Evolutionary conservation across 805 yeast species (phyloP).

Genomic region (Saccharomycopsis sp.): DNA sequence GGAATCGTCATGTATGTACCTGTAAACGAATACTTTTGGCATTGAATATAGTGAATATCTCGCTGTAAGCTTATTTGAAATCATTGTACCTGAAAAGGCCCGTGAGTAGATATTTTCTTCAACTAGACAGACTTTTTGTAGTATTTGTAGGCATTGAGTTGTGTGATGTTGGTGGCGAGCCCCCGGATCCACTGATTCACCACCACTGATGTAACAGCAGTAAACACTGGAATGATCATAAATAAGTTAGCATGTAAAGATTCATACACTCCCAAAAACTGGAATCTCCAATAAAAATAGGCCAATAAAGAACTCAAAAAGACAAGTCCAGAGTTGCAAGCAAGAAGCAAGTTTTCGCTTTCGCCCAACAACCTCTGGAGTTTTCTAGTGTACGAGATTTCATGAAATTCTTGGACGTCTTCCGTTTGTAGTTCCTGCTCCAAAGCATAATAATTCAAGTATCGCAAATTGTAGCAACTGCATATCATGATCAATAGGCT

Average conservation of each 20-base stretch:
- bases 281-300: neutral
- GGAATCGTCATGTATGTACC: neutral
- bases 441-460: constrained; percentile 9
- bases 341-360: neutral
- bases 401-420: neutral
- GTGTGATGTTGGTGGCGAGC: constrained; percentile 5
- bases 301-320: neutral
- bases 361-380: neutral
- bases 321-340: neutral
- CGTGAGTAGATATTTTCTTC: neutral
- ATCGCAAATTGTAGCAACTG: constrained; percentile 8
- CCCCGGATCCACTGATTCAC: constrained; percentile 10
- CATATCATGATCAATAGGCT: constrained; percentile 2
- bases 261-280: neutral
- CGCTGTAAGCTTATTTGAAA: too few relatives aligned
- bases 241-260: constrained; percentile 1
- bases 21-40: too few relatives aligned
- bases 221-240: constrained; percentile 9
- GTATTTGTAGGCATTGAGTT: constrained; percentile 8
- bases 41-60: too few relatives aligned
- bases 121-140: constrained; percentile 6
- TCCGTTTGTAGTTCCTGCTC: constrained; percentile 1
- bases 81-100: too few relatives aligned
- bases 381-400: neutral
- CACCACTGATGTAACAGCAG: constrained; percentile 8